These are phyloP conservation scores for Aspergillus piperis DNA, from an alignment of 2,329 filamentous ascomycete species.

Conservation along the genomic window DNA sequence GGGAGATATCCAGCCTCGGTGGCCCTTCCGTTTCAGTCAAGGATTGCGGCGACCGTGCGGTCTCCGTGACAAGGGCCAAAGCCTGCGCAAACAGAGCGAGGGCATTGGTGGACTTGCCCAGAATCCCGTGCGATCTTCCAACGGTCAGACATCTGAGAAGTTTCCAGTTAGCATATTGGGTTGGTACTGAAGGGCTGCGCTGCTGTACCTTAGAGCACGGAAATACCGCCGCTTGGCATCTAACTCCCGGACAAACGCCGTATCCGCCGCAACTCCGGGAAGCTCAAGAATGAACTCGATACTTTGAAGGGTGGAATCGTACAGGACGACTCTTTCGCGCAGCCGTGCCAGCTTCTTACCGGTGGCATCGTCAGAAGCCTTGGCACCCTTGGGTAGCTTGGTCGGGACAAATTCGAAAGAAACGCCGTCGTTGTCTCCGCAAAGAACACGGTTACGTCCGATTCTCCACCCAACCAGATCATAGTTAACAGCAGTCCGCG, in stretches of 20 bases:
- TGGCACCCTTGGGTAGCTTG: conserved; percentile 56
- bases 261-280: conserved; percentile 84
- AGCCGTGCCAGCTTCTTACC: conserved; percentile 77
- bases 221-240: conserved; percentile 81
- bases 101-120: conserved; percentile 72
- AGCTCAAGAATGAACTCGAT: conserved; percentile 87
- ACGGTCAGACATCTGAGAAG: conserved; percentile 71
- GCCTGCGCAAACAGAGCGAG: conserved; percentile 82
- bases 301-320: conserved; percentile 88
- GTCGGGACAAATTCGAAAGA: conserved; percentile 49
- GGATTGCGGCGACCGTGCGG: conserved; percentile 51
- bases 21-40: conserved; percentile 50
- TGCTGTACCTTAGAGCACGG: conserved; percentile 74
- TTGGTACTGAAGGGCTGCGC: conserved; percentile 13
- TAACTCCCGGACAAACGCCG: conserved; percentile 73
- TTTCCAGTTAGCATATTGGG: conserved; percentile 2
- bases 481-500: conserved; percentile 90
- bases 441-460: conserved; percentile 85
- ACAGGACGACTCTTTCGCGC: conserved; percentile 83
- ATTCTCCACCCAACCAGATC: conserved; percentile 93
- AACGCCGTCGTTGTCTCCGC: conserved; percentile 78
- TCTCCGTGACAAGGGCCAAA: conserved; percentile 59
- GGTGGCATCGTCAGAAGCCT: conserved; percentile 63
- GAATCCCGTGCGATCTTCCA: conserved; percentile 77
- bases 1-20: conserved; percentile 68